Percentiles rank a stretch among this genome's conserved stretches.
Evolutionary conservation across 495 filamentous ascomycete species (phyloP).

Genomic region (Aspergillus saccharolyticus): DNA sequence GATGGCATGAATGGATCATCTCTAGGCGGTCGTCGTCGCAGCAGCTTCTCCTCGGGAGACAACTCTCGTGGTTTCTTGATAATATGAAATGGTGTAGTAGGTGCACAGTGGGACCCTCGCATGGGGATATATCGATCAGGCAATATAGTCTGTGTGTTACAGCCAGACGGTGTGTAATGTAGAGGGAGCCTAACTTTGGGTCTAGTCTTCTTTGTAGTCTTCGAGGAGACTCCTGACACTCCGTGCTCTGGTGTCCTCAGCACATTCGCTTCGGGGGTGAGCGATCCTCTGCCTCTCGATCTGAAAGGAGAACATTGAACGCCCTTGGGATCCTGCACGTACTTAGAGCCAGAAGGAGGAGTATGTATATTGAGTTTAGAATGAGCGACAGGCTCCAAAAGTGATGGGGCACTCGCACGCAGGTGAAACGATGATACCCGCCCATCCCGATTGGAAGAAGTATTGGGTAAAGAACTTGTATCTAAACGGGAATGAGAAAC

Average conservation of each 20-base stretch:
- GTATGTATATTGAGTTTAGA: slow-evolving; percentile 1
- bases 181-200: slow-evolving; percentile 11
- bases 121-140: slow-evolving; percentile 69
- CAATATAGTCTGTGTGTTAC: slow-evolving; percentile 17
- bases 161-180: slow-evolving; percentile 1
- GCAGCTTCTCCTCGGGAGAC: slow-evolving; percentile 54
- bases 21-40: slow-evolving; percentile 50
- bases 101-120: slow-evolving; percentile 39
- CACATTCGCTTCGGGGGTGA: neutral
- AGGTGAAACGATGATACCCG: neutral
- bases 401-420: neutral
- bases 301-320: neutral
- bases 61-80: slow-evolving; percentile 59
- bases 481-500: neutral
- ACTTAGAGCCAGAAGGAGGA: neutral
- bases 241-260: neutral
- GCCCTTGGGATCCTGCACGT: neutral
- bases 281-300: neutral
- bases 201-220: slow-evolving; percentile 13
- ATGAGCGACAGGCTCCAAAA: neutral
- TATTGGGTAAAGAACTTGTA: neutral
- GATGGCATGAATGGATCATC: slow-evolving; percentile 62
- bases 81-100: slow-evolving; percentile 56
- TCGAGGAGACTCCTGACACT: neutral
- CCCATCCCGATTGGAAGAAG: neutral